phyloP scores from a whole-genome alignment of 2,329 filamentous ascomycete genomes.

The Monosporascus sp. region DNA sequence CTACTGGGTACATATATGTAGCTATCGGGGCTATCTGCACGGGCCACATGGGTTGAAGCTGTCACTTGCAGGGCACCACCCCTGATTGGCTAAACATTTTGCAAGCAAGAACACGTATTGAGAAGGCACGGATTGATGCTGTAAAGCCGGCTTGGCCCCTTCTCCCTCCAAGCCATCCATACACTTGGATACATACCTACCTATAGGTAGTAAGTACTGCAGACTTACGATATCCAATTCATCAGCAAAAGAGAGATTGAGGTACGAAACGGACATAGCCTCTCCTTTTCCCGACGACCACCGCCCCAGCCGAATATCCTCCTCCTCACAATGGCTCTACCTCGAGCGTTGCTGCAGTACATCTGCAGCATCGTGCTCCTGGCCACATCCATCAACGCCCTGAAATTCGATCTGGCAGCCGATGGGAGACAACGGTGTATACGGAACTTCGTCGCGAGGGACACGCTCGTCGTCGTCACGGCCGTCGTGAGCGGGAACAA shows the following conservation, averaged over 20 bases:
- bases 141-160: too few relatives aligned
- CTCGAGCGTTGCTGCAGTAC: constrained; percentile 50
- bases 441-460: constrained; percentile 88
- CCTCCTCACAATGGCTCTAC: constrained; percentile 40
- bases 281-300: too few relatives aligned
- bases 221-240: too few relatives aligned
- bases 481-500: constrained; percentile 78
- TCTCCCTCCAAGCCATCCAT: too few relatives aligned
- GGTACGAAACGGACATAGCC: too few relatives aligned
- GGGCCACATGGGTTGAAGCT: neutral
- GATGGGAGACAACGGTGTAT: constrained; percentile 79
- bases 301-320: neutral
- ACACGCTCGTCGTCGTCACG: constrained; percentile 93
- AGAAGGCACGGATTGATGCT: neutral
- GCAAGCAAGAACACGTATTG: constrained; percentile 1
- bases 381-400: constrained; percentile 53
- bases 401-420: constrained; percentile 91
- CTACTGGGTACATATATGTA: too few relatives aligned
- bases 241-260: neutral
- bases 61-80: neutral
- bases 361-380: constrained; percentile 55
- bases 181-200: too few relatives aligned
- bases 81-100: neutral
- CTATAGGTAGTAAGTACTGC: too few relatives aligned
- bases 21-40: neutral